Conservation (phyloP, 1,139 yeast species). For the Tardiomyces digboiensis region DNA sequence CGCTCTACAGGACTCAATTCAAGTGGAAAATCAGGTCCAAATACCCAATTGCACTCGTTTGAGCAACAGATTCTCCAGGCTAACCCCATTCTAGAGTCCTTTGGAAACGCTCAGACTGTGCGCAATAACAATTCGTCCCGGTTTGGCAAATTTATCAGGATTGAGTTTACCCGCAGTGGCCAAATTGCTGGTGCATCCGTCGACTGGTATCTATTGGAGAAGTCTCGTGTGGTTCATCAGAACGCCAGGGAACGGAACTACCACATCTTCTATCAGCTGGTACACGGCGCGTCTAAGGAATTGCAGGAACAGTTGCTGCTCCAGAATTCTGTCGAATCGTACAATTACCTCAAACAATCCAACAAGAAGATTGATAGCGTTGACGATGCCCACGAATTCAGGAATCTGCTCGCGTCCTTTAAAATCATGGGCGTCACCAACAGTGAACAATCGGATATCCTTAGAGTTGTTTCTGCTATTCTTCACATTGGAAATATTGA, state of each 20-base stretch:
- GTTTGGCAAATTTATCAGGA: slow-evolving; percentile 92
- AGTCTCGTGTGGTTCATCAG: slow-evolving; percentile 86
- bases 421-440: slow-evolving; percentile 60
- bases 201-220: slow-evolving; percentile 90
- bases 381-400: slow-evolving; percentile 65
- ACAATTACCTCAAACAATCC: slow-evolving; percentile 51
- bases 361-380: slow-evolving; percentile 53
- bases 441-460: slow-evolving; percentile 48
- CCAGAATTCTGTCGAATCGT: slow-evolving; percentile 35
- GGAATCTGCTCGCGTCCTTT: slow-evolving; percentile 53
- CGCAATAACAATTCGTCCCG: slow-evolving; percentile 93
- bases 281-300: slow-evolving; percentile 52
- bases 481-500: slow-evolving; percentile 81
- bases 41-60: slow-evolving; percentile 29
- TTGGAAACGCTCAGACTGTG: slow-evolving; percentile 96
- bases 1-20: slow-evolving; percentile 1
- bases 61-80: slow-evolving; percentile 88
- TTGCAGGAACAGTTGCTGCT: slow-evolving; percentile 40
- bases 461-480: slow-evolving; percentile 63
- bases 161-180: slow-evolving; percentile 59
- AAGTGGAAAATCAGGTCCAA: slow-evolving; percentile 13
- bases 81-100: slow-evolving; percentile 90
- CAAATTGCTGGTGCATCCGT: slow-evolving; percentile 82
- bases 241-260: slow-evolving; percentile 74
- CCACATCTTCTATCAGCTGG: slow-evolving; percentile 83